Conservation (phyloP, 1,139 yeast species). For the Blastobotrys indianensis region DNA sequence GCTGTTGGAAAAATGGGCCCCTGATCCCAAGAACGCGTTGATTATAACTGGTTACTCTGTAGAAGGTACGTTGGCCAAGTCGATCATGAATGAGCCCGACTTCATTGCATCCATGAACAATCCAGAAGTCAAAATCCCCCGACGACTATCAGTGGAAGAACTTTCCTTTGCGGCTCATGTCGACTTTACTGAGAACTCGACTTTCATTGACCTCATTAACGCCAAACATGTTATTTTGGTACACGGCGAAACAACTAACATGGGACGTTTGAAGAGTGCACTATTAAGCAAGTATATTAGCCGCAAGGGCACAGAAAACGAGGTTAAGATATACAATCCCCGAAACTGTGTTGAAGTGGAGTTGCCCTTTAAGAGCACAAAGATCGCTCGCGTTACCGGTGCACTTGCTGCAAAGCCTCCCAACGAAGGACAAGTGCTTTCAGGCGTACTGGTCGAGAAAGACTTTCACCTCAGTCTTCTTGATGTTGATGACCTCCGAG, state of each 20-base stretch:
- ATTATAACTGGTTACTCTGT: constrained; percentile 95
- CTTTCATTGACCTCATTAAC: constrained; percentile 80
- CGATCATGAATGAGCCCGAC: constrained; percentile 76
- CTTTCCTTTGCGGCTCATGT: constrained; percentile 98
- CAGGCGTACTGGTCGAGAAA: constrained; percentile 89
- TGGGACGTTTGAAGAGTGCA: constrained; percentile 96
- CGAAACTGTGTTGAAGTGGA: constrained; percentile 79
- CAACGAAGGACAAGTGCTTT: constrained; percentile 44
- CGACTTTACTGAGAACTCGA: constrained; percentile 88
- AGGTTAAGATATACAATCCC: constrained; percentile 90
- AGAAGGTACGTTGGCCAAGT: constrained; percentile 97
- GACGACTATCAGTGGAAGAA: constrained; percentile 87
- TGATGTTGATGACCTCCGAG: constrained; percentile 80
- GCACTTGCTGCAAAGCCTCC: constrained; percentile 50
- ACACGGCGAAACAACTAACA: constrained; percentile 97
- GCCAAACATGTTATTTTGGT: constrained; percentile 78
- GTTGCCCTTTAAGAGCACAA: constrained; percentile 74
- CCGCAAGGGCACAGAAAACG: constrained; percentile 79
- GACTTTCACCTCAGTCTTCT: constrained; percentile 83
- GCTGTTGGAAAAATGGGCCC: constrained; percentile 92
- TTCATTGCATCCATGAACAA: constrained; percentile 76
- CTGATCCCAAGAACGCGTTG: constrained; percentile 84
- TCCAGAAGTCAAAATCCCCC: constrained; percentile 78
- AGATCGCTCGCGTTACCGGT: constrained; percentile 82
- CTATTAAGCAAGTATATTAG: constrained; percentile 77